Evolutionary conservation across 1,284 basidiomycete species (phyloP).

Genomic region (Trichosporon sp.): DNA sequence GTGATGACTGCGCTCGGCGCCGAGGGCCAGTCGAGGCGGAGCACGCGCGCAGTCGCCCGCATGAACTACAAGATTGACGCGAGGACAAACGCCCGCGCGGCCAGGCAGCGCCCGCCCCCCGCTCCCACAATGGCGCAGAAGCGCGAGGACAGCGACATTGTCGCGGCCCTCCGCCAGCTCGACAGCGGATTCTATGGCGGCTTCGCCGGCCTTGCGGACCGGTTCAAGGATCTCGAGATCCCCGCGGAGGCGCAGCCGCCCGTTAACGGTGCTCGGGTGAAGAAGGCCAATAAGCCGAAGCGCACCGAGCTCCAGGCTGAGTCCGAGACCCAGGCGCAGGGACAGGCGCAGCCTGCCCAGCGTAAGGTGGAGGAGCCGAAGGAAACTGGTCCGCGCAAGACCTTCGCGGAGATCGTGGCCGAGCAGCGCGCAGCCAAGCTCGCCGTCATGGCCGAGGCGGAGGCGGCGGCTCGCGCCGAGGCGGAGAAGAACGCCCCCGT

Average conservation of each 20-base stretch:
- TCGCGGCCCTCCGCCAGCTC: slow-evolving; percentile 35
- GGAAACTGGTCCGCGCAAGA: not conserved
- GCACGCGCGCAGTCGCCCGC: not conserved
- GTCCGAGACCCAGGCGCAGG: too few species aligned
- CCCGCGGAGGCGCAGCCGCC: not conserved
- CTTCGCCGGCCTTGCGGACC: slow-evolving; percentile 42
- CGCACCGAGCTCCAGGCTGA: too few species aligned
- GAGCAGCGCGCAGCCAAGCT: not conserved
- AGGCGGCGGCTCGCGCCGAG: not conserved
- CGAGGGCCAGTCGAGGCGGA: not conserved
- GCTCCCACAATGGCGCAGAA: slow-evolving; percentile 14
- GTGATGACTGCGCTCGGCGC: slow-evolving; percentile 15
- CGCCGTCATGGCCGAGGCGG: not conserved
- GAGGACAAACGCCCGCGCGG: not conserved
- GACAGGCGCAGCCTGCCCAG: too few species aligned
- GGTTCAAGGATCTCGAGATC: slow-evolving; percentile 23
- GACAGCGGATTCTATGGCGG: slow-evolving; percentile 44
- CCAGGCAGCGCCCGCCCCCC: not conserved
- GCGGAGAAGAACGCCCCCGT: not conserved
- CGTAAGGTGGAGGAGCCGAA: slow-evolving; percentile 24
- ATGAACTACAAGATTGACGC: slow-evolving; percentile 34
- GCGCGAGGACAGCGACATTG: slow-evolving; percentile 37
- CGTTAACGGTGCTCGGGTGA: not conserved
- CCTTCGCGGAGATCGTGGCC: slow-evolving; percentile 15
- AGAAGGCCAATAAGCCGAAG: slow-evolving; percentile 28